Evolutionary conservation across 140 eudicot genomes (phyloP).

Genomic region (Erigeron philadelphicus): DNA sequence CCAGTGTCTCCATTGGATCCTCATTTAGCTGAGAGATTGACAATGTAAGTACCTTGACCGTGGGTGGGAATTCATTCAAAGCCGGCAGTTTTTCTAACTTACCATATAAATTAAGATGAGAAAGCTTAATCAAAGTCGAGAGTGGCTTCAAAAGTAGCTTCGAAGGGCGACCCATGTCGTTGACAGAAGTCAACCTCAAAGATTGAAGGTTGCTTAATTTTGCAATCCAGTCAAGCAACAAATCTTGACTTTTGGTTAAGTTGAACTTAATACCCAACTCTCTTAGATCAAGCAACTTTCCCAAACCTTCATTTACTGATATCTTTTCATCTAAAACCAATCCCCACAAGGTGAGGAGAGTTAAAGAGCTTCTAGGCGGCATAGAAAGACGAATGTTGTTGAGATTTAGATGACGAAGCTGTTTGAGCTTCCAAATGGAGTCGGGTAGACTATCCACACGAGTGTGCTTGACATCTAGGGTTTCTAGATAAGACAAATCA

Average conservation of each 20-base stretch:
- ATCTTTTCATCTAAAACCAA: conserved; percentile 38
- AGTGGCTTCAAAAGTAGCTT: conserved; percentile 37
- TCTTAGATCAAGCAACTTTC: conserved; percentile 32
- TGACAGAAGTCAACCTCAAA: conserved; percentile 40
- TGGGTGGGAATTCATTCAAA: conserved; percentile 33
- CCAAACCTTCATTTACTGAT: conserved; percentile 27
- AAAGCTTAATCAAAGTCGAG: conserved; percentile 23
- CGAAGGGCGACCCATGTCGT: conserved; percentile 31
- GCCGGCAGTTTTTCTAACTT: conserved; percentile 28
- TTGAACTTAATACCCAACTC: conserved; percentile 45
- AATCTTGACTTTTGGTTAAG: conserved; percentile 24
- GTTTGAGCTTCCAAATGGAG: conserved; percentile 53
- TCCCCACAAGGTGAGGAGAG: conserved; percentile 56
- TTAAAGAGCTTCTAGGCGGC: conserved; percentile 25
- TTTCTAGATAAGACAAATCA: conserved; percentile 40
- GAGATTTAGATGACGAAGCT: conserved; percentile 51
- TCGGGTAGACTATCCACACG: conserved; percentile 38
- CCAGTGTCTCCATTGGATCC: conserved; percentile 51
- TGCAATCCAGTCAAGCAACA: conserved; percentile 38
- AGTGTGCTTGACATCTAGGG: conserved; percentile 60
- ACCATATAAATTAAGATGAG: conserved; percentile 44
- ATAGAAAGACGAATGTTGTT: conserved; percentile 37
- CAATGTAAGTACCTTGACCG: conserved; percentile 45
- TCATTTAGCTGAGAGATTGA: conserved; percentile 35
- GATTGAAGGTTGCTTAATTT: conserved; percentile 31